A percentile compares a stretch with the other conserved stretches of the same genome.
Evolutionary conservation across 108 stramenopile genomes (phyloP).

Genomic region (Stephanodiscus minutulus): DNA sequence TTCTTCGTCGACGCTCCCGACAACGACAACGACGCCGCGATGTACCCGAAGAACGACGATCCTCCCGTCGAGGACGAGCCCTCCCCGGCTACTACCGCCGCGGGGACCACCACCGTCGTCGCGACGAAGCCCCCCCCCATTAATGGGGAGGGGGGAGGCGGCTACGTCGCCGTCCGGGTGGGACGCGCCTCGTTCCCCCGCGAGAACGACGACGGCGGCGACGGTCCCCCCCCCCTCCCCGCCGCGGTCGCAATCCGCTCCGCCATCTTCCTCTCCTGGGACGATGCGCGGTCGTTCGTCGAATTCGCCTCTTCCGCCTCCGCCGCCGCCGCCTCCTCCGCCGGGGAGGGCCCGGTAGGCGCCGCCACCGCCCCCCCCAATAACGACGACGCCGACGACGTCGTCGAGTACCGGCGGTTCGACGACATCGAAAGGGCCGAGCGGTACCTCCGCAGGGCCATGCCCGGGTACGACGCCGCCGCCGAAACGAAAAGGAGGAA

Average conservation of each 20-base stretch:
- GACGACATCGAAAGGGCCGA: constrained; percentile 11
- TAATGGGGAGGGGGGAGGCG: not conserved
- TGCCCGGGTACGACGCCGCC: not conserved
- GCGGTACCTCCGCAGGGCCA: constrained; percentile 5
- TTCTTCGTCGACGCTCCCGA: too few relatives aligned
- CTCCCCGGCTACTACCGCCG: too few relatives aligned
- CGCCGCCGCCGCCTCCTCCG: too few relatives aligned
- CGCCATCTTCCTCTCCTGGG: constrained; percentile 39
- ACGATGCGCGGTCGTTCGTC: constrained; percentile 32
- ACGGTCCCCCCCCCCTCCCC: not conserved
- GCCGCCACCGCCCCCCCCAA: too few relatives aligned
- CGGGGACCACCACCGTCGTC: too few relatives aligned
- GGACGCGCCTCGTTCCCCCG: constrained; percentile 26
- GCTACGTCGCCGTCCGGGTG: constrained; percentile 31
- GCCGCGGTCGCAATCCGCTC: constrained; percentile 8
- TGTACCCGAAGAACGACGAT: too few relatives aligned
- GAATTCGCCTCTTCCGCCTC: constrained; percentile 13
- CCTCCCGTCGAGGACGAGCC: too few relatives aligned
- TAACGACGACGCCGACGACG: not conserved
- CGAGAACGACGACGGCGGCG: too few relatives aligned
- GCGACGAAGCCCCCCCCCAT: too few relatives aligned
- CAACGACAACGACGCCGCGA: too few relatives aligned
- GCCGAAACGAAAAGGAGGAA: not conserved
- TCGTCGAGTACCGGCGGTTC: constrained; percentile 24
- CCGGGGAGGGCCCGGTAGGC: too few relatives aligned